These are phyloP conservation scores for Plasmodium knowlesi DNA, from an alignment of 169 alveolate genomes.

Conservation along the genomic window DNA sequence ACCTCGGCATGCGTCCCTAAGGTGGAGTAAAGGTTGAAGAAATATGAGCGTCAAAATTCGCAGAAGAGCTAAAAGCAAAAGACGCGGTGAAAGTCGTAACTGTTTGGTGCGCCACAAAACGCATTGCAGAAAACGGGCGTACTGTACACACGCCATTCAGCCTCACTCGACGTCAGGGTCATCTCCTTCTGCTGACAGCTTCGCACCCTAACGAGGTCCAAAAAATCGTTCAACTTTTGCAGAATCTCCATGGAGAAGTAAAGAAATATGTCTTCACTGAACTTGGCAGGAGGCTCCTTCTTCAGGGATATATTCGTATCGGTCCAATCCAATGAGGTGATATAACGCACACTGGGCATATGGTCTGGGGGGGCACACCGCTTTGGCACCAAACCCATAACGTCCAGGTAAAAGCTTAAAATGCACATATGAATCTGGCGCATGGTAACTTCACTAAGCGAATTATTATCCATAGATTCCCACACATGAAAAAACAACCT, in stretches of 20 bases:
- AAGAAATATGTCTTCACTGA: not conserved
- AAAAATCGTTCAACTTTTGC: constrained; percentile 7
- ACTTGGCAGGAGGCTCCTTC: not conserved
- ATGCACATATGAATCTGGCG: constrained; percentile 14
- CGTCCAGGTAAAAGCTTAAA: constrained; percentile 23
- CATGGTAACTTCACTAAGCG: constrained; percentile 14
- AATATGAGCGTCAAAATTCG: not conserved
- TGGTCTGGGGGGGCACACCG: not conserved
- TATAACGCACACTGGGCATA: not conserved
- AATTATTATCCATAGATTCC: constrained; percentile 7
- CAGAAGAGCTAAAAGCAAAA: not conserved
- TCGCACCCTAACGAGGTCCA: constrained; percentile 7
- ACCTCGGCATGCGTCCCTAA: constrained; percentile 45
- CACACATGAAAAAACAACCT: not conserved
- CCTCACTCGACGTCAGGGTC: constrained; percentile 33
- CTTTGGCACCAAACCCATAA: not conserved
- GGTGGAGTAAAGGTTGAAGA: not conserved
- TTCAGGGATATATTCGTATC: not conserved
- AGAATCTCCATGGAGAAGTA: constrained; percentile 13
- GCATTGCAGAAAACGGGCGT: not conserved
- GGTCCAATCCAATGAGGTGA: not conserved
- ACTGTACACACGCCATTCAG: not conserved
- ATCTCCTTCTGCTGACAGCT: constrained; percentile 40
- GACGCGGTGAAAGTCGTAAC: not conserved
- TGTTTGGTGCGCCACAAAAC: not conserved